phyloP scores from a whole-genome alignment of 2,329 filamentous ascomycete genomes.

The Verticillium isaacii region DNA sequence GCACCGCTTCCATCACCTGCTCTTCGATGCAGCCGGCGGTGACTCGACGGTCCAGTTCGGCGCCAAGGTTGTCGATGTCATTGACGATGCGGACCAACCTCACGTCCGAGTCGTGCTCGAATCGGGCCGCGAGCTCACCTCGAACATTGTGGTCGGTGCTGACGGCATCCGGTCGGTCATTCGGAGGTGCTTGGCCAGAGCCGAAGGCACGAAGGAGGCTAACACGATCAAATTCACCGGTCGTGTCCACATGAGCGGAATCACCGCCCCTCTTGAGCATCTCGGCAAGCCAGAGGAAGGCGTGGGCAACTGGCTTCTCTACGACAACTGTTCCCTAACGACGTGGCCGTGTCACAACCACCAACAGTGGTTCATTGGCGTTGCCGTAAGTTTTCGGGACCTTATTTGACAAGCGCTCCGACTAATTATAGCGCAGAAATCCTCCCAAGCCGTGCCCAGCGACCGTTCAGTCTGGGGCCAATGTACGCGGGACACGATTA shows the following conservation, averaged over 20 bases:
- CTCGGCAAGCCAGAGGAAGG: conserved; percentile 1
- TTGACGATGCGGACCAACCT: conserved; percentile 7
- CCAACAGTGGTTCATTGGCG: conserved; percentile 16
- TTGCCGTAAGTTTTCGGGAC: conserved; percentile 8
- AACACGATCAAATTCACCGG: conserved; percentile 15
- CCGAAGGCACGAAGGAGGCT: conserved; percentile 2
- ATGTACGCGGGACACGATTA: conserved; percentile 10
- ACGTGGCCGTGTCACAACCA: conserved; percentile 15
- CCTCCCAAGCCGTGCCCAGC: not conserved
- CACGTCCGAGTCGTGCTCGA: conserved; percentile 8
- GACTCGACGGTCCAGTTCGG: conserved; percentile 4
- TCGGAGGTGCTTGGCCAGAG: conserved; percentile 6
- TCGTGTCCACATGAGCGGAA: conserved; percentile 14
- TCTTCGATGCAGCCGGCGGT: conserved; percentile 10
- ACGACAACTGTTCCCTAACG: conserved; percentile 14
- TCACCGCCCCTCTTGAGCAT: conserved; percentile 11
- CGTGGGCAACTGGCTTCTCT: conserved; percentile 15
- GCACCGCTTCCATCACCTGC: conserved; percentile 11
- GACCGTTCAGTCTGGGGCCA: conserved; percentile 13
- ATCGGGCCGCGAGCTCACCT: conserved; percentile 5
- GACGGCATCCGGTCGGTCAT: conserved; percentile 14
- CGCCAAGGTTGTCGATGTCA: conserved; percentile 9
- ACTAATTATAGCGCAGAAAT: not conserved
- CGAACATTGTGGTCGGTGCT: conserved; percentile 11
- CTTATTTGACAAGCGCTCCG: not conserved